Evolutionary conservation across 164 flowering plant genomes (phyloP).

Genomic region (Liquidambar formosana): DNA sequence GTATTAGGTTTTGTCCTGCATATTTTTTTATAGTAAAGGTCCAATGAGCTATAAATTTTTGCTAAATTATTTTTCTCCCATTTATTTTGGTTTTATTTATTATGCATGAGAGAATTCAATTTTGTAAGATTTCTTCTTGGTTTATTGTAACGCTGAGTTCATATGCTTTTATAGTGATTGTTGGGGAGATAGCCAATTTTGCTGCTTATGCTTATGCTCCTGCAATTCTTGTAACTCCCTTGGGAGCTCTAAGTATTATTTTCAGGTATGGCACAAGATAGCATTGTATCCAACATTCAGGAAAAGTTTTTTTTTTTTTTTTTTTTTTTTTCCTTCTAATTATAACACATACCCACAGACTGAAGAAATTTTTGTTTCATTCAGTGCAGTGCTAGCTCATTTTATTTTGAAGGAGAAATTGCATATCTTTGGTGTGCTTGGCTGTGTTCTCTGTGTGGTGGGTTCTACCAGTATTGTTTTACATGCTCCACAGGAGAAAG

Average conservation of each 20-base stretch:
- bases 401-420: constrained; percentile 79
- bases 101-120: no score
- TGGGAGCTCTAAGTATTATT: constrained; percentile 95
- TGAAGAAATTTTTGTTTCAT: constrained; percentile 8
- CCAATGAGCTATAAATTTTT: no score
- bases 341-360: neutral
- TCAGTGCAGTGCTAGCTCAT: constrained; percentile 98
- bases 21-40: no score
- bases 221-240: constrained; percentile 94
- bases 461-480: constrained; percentile 86
- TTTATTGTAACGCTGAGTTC: neutral
- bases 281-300: neutral
- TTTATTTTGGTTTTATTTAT: neutral
- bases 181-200: constrained; percentile 90
- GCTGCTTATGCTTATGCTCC: constrained; percentile 98
- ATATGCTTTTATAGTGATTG: constrained; percentile 54
- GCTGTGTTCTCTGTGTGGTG: constrained; percentile 86
- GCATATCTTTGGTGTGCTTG: constrained; percentile 84
- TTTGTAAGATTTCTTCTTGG: neutral
- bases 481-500: constrained; percentile 85
- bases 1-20: no score
- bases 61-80: neutral
- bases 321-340: no score
- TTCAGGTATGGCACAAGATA: constrained; percentile 57
- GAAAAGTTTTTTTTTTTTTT: neutral